These are phyloP conservation scores for Tricholoma terreum DNA, from an alignment of 768 basidiomycete species.

Conservation along the genomic window DNA sequence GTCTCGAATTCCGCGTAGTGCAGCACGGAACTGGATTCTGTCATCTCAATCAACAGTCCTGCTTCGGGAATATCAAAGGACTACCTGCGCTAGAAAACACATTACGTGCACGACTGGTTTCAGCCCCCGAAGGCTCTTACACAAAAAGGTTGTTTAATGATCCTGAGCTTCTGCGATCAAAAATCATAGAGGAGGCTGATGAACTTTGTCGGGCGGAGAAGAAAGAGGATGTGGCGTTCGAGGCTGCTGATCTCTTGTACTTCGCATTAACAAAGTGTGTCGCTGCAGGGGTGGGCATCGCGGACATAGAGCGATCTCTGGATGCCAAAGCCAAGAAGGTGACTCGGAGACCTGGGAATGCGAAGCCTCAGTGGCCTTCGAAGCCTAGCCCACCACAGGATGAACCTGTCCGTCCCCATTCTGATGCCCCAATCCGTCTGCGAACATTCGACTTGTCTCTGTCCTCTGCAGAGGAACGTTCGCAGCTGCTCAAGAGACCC, in stretches of 20 bases:
- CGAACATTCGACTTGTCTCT: slow-evolving; percentile 60
- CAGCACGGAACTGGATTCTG: slow-evolving; percentile 94
- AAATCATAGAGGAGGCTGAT: slow-evolving; percentile 98
- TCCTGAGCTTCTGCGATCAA: slow-evolving; percentile 75
- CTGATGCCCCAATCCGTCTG: slow-evolving; percentile 66
- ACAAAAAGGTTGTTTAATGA: slow-evolving; percentile 86
- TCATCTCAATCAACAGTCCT: slow-evolving; percentile 82
- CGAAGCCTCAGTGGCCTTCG: slow-evolving; percentile 76
- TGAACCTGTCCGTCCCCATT: slow-evolving; percentile 20
- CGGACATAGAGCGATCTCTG: slow-evolving; percentile 80
- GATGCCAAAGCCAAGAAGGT: slow-evolving; percentile 85
- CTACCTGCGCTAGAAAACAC: slow-evolving; percentile 79
- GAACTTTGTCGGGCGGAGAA: slow-evolving; percentile 86
- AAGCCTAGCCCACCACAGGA: slow-evolving; percentile 19
- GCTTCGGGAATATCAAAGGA: slow-evolving; percentile 84
- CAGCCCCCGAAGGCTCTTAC: slow-evolving; percentile 89
- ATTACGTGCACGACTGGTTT: slow-evolving; percentile 63
- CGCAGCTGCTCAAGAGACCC: slow-evolving; percentile 77
- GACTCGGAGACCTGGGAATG: slow-evolving; percentile 84
- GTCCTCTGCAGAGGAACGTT: slow-evolving; percentile 50
- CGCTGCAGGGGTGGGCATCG: slow-evolving; percentile 74
- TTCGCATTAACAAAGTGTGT: slow-evolving; percentile 87
- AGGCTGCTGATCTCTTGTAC: slow-evolving; percentile 93
- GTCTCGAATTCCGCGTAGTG: slow-evolving; percentile 85
- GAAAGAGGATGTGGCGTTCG: slow-evolving; percentile 84